Evolutionary conservation across 306 rosid species (phyloP).

Genomic region (Vigna trinervia): DNA sequence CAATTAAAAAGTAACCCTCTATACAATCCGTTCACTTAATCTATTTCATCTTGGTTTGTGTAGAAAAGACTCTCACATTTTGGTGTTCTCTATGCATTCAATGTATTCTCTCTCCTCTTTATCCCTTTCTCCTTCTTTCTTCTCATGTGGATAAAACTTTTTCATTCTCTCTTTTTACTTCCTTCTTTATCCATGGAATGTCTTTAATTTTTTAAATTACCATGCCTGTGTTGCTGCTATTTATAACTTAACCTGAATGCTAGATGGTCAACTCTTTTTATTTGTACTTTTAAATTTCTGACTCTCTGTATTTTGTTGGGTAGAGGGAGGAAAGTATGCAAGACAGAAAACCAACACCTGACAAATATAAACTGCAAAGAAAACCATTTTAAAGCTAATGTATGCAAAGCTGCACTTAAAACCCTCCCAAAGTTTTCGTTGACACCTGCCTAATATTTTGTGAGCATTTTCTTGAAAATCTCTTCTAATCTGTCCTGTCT

Average conservation of each 20-base stretch:
- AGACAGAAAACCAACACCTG: background rate
- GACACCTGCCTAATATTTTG: conserved; percentile 14
- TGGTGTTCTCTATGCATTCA: too few species aligned
- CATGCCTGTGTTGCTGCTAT: too few species aligned
- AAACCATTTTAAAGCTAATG: conserved; percentile 17
- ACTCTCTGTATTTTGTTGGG: background rate
- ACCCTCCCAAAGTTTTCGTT: conserved; percentile 17
- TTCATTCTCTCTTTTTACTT: too few species aligned
- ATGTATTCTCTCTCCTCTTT: too few species aligned
- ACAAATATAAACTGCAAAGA: background rate
- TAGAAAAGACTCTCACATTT: too few species aligned
- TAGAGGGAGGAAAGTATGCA: background rate
- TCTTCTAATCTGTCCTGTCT: background rate
- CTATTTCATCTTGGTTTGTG: too few species aligned
- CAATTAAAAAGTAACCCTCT: too few species aligned
- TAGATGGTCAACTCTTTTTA: background rate
- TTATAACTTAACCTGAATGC: background rate
- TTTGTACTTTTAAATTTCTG: background rate
- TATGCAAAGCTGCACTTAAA: conserved; percentile 12
- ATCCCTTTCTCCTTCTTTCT: too few species aligned
- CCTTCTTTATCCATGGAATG: too few species aligned
- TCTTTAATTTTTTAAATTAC: too few species aligned
- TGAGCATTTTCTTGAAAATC: conserved; percentile 18
- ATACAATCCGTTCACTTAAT: too few species aligned
- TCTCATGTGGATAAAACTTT: too few species aligned